Base-by-base conservation (phyloP, 352 stramenopile genomes). In the Pythium rhizo-oryzae region DNA sequence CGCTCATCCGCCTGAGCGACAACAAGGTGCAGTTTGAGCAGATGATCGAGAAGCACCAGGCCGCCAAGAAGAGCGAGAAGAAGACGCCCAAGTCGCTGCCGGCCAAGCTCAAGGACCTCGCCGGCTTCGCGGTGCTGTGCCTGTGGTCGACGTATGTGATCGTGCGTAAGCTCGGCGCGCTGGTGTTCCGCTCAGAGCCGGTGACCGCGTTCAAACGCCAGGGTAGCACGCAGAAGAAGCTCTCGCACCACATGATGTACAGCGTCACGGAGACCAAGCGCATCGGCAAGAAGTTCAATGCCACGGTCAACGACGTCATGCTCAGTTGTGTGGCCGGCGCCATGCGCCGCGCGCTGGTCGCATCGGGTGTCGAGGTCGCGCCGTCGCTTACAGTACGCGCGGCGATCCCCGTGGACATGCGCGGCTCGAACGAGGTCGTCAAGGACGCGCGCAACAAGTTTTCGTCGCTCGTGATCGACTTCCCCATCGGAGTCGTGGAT, bases 271-370 rank as follows among this genome's bases (percentile, higher is more conserved):
- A 79, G 12, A 92, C 84, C 50, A 94, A 94, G 70, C 81, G 78
- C 21, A 74, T 94, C 43, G 86, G 84, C 47, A 92, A 91, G 62
- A 67, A 82, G 18, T 84, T 82, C 53, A 59, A 76, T 24, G 84
- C 86, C 18, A 93, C 86, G 1, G 72, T 94, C 58, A 94, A 94
- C 66, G 86, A 94, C 62, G 82, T 93, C 50, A 92, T 93, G 80
- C 76, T 94, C 15, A 90, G 74, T 44, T 89, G 87, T 35, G 81
- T 94, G 37, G 84, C 86, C 13, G 84, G 86, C 37, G 86, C 84
- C 51, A 92, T 94, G 76, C 83, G 82, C 63, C 81, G 86, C 51
- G 82, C 84, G 12, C 84, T 94, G 66, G 55, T 83, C 54, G 71
- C 77, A 16, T 60, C 74, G 0, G 77, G 75, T 0, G 67, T 78